phyloP scores from a whole-genome alignment of 768 basidiomycete species.

The Pleurotus tuoliensis region DNA sequence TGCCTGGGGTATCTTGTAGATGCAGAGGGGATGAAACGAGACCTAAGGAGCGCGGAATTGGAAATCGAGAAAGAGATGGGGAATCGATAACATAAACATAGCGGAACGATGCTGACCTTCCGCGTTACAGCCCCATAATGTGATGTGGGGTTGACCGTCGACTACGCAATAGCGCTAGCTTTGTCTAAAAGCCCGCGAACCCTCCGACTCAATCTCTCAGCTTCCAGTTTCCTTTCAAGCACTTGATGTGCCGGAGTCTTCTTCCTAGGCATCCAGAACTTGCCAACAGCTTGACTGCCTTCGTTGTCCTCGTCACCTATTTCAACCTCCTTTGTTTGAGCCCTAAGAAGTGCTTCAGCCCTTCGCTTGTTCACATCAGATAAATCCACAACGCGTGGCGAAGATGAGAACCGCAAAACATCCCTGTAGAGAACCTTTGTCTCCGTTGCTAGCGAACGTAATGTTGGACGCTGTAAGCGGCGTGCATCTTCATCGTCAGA shows the following conservation, averaged over 20 bases:
- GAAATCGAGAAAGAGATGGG: background rate
- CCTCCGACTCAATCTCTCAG: conserved; percentile 62
- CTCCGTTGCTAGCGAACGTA: conserved; percentile 73
- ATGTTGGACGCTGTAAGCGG: conserved; percentile 37
- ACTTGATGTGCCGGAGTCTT: conserved; percentile 81
- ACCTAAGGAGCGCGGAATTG: too few relatives aligned
- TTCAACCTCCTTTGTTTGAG: conserved; percentile 11
- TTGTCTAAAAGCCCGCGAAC: conserved; percentile 71
- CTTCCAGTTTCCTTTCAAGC: conserved; percentile 71
- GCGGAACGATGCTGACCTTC: too few relatives aligned
- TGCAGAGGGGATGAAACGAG: too few relatives aligned
- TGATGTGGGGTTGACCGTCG: too few relatives aligned
- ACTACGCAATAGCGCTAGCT: conserved; percentile 39
- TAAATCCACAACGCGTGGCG: conserved; percentile 84
- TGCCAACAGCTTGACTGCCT: conserved; percentile 21
- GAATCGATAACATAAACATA: conserved; percentile 10
- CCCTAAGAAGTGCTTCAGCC: conserved; percentile 36
- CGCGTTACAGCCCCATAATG: too few relatives aligned
- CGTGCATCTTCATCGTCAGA: conserved; percentile 36
- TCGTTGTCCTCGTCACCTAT: background rate
- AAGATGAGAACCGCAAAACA: conserved; percentile 80
- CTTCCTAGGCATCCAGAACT: conserved; percentile 78
- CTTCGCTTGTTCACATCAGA: conserved; percentile 53
- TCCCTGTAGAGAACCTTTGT: conserved; percentile 87
- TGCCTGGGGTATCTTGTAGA: too few relatives aligned